Evolutionary conservation across 2,329 filamentous ascomycete genomes (phyloP).

Genomic region (Sporothrix sp.): DNA sequence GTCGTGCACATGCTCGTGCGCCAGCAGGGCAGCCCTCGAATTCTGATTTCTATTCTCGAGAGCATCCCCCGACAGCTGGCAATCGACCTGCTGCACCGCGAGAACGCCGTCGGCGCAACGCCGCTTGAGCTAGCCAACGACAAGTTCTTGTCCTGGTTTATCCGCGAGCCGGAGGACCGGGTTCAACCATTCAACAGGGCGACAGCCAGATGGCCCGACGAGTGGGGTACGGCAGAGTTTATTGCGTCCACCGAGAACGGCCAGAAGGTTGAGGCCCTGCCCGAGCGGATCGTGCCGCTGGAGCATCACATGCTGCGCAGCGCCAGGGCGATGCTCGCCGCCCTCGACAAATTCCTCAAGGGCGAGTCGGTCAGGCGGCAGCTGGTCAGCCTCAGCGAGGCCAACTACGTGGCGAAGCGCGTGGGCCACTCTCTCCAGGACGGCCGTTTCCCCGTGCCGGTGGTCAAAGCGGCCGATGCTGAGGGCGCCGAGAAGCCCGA

Average conservation of each 20-base stretch:
- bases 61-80: slow-evolving; percentile 36
- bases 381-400: slow-evolving; percentile 45
- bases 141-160: slow-evolving; percentile 32
- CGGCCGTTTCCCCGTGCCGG: slow-evolving; percentile 8
- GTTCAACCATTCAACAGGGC: too few species aligned
- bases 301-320: neutral
- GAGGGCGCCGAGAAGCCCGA: neutral
- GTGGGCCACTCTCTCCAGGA: slow-evolving; percentile 18
- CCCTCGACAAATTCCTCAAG: slow-evolving; percentile 1
- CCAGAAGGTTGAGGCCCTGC: neutral
- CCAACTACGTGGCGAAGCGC: slow-evolving; percentile 32
- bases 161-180: too few species aligned
- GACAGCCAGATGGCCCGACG: too few species aligned
- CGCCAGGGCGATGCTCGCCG: neutral
- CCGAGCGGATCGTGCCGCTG: neutral
- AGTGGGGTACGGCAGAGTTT: neutral
- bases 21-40: slow-evolving; percentile 25
- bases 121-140: slow-evolving; percentile 59
- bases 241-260: neutral
- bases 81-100: slow-evolving; percentile 48
- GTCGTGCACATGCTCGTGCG: slow-evolving; percentile 48
- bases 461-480: neutral
- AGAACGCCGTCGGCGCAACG: slow-evolving; percentile 68
- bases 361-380: slow-evolving; percentile 28
- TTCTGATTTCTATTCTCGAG: slow-evolving; percentile 40